Evolutionary conservation across 345 rosid genomes (phyloP).

Genomic region (Hypericum androsaemum): DNA sequence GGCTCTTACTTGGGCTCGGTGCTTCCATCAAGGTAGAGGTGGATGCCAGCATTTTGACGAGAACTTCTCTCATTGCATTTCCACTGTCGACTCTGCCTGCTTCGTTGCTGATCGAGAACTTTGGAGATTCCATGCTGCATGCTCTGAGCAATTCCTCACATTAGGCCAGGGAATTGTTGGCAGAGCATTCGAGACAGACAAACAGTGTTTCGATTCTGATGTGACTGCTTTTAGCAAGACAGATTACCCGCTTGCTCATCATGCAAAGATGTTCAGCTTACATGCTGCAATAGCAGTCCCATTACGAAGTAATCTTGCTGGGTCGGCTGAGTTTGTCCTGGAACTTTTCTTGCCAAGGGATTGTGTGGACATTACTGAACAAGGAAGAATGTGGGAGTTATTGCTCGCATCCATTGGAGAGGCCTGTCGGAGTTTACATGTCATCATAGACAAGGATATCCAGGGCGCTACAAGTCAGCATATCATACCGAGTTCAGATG

Average conservation of each 20-base stretch:
- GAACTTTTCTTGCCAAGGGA: constrained; percentile 77
- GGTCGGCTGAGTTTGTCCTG: constrained; percentile 57
- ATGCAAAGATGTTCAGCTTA: constrained; percentile 66
- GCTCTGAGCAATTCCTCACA: constrained; percentile 77
- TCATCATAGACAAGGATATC: constrained; percentile 43
- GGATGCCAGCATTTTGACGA: constrained; percentile 62
- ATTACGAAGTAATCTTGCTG: constrained; percentile 31
- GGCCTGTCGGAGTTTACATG: constrained; percentile 39
- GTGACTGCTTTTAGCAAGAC: constrained; percentile 54
- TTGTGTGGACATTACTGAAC: constrained; percentile 37
- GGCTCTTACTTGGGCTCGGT: constrained; percentile 81
- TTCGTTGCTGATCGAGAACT: constrained; percentile 37
- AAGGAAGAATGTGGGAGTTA: constrained; percentile 35
- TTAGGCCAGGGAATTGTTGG: constrained; percentile 81
- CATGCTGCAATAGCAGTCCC: constrained; percentile 75
- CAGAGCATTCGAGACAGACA: constrained; percentile 44
- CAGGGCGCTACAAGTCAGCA: constrained; percentile 36
- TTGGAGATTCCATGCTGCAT: constrained; percentile 46
- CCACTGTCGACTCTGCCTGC: constrained; percentile 62
- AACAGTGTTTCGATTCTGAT: constrained; percentile 57
- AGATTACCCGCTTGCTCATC: constrained; percentile 76
- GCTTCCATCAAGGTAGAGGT: constrained; percentile 48
- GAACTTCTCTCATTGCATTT: constrained; percentile 45
- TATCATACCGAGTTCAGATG: constrained; percentile 21
- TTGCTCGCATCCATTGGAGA: constrained; percentile 39